Percentiles rank a stretch among this genome's conserved stretches.
These are phyloP conservation scores for Termitomyces sp. DNA, from an alignment of 768 basidiomycete species.

Conservation along the genomic window DNA sequence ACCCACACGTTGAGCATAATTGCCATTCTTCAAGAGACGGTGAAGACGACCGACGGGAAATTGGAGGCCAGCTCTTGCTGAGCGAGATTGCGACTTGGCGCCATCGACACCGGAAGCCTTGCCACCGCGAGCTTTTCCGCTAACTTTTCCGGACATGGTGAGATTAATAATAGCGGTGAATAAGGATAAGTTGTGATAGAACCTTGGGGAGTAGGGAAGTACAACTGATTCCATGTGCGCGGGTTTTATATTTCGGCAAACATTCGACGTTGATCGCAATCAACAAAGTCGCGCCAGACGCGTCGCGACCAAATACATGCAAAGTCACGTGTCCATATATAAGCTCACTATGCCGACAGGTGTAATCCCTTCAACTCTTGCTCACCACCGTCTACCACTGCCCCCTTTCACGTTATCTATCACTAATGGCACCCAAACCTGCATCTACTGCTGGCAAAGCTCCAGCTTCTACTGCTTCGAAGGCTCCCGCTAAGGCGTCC, in stretches of 20 bases:
- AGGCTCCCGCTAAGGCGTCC: constrained; percentile 67
- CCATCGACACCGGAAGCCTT: constrained; percentile 36
- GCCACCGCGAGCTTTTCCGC: constrained; percentile 29
- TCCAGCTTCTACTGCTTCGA: constrained; percentile 66
- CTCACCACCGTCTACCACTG: constrained; percentile 19
- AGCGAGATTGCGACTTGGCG: constrained; percentile 57
- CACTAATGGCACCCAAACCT: constrained; percentile 65
- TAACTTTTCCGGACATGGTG: constrained; percentile 35
- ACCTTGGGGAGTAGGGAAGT: constrained; percentile 9
- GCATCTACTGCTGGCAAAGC: constrained; percentile 85
- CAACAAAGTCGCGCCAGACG: constrained; percentile 38
- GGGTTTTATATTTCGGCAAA: constrained; percentile 26
- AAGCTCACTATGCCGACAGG: constrained; percentile 15
- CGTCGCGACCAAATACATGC: constrained; percentile 33
- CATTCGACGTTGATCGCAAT: constrained; percentile 11
- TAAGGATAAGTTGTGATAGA: constrained; percentile 9
- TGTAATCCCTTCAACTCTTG: constrained; percentile 17
- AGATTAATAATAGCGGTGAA: constrained; percentile 1
- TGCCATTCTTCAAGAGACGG: constrained; percentile 72
- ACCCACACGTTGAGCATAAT: constrained; percentile 77
- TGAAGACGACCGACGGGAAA: constrained; percentile 86
- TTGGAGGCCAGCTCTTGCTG: constrained; percentile 61
- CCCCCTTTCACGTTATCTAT: constrained; percentile 9
- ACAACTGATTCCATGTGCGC: neutral
- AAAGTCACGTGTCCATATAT: constrained; percentile 36